These are phyloP conservation scores for Auriscalpium orientale DNA, from an alignment of 768 basidiomycete species.

Conservation along the genomic window DNA sequence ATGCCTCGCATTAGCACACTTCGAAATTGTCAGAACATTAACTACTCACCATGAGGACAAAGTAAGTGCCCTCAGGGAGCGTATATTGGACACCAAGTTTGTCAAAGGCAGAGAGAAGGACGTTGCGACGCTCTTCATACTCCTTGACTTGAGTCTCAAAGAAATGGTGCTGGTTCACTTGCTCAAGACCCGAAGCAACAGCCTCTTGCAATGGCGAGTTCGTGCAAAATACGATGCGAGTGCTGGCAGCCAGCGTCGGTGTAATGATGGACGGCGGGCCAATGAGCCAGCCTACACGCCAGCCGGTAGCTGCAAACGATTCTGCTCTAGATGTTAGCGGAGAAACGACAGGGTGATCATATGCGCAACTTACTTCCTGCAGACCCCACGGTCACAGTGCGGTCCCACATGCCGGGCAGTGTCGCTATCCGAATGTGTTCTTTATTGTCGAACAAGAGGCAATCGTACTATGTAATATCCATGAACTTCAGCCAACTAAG, in stretches of 20 bases:
- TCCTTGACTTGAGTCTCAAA: conserved; percentile 70
- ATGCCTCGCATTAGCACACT: too few species aligned
- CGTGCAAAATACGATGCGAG: conserved; percentile 91
- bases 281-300: conserved; percentile 96
- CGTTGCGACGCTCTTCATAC: conserved; percentile 70
- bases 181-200: conserved; percentile 81
- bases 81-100: conserved; percentile 78
- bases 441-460: conserved; percentile 79
- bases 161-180: conserved; percentile 62
- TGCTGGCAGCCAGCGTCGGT: conserved; percentile 84
- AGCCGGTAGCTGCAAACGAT: conserved; percentile 94
- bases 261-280: conserved; percentile 75
- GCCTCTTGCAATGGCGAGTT: conserved; percentile 96
- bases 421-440: conserved; percentile 90
- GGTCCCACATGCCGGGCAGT: conserved; percentile 98
- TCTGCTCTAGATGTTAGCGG: conserved; percentile 37
- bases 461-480: conserved; percentile 68
- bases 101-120: conserved; percentile 79
- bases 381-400: conserved; percentile 93
- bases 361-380: conserved; percentile 63
- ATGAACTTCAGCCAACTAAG: neutral
- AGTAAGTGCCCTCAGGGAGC: conserved; percentile 86
- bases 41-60: conserved; percentile 68
- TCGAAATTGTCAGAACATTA: neutral
- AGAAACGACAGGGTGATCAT: neutral